phyloP scores from a whole-genome alignment of 768 basidiomycete species.

The Tylopilus subfusipes region DNA sequence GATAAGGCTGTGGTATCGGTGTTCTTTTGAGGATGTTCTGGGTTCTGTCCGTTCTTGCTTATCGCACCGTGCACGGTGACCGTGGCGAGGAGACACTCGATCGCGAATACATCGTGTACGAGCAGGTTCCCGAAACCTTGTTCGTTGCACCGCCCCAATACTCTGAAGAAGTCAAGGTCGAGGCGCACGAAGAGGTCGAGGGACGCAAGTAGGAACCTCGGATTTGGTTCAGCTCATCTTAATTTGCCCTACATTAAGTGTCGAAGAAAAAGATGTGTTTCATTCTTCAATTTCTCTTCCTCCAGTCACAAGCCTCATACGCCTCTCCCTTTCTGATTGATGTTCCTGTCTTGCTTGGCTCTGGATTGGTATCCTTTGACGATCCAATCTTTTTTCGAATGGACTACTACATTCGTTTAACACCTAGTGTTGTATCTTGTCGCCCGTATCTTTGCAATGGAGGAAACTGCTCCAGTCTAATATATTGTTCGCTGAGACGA shows the following conservation, averaged over 20 bases:
- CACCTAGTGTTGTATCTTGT: constrained; percentile 16
- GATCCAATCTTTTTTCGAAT: not conserved
- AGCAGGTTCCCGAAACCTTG: constrained; percentile 45
- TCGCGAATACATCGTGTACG: constrained; percentile 41
- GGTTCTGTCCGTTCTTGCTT: constrained; percentile 61
- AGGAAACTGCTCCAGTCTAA: not conserved
- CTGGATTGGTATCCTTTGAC: not conserved
- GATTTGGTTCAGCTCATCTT: not conserved
- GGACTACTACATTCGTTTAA: constrained; percentile 23
- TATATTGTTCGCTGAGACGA: not conserved
- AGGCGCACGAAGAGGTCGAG: constrained; percentile 9
- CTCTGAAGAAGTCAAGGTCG: constrained; percentile 44
- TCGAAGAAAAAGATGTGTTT: not conserved
- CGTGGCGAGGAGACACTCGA: constrained; percentile 42
- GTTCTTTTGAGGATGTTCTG: constrained; percentile 79
- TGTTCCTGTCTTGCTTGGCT: constrained; percentile 1
- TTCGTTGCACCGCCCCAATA: constrained; percentile 56
- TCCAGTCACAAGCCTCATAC: constrained; percentile 6
- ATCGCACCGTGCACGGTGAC: constrained; percentile 51
- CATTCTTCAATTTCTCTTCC: not conserved
- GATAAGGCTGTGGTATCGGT: constrained; percentile 75
- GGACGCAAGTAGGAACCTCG: constrained; percentile 15
- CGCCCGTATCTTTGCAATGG: not conserved
- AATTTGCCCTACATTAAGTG: not conserved
- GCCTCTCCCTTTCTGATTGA: constrained; percentile 4